These are phyloP conservation scores for Candida methanosorbosa DNA, from an alignment of 805 yeast species.

Conservation along the genomic window DNA sequence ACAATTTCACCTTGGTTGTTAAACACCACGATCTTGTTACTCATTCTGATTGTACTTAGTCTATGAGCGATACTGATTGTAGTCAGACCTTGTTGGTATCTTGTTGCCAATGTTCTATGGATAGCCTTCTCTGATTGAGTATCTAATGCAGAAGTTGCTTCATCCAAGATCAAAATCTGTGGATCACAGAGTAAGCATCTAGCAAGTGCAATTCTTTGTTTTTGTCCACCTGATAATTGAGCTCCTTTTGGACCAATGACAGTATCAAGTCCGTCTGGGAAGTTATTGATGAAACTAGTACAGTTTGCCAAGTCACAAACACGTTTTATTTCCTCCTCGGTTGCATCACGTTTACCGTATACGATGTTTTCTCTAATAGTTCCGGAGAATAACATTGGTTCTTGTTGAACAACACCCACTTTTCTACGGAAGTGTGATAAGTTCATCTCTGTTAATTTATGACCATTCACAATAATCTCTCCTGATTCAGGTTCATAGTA, in stretches of 20 bases:
- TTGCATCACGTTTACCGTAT: constrained; percentile 61
- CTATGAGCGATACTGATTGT: constrained; percentile 90
- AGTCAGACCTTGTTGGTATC: constrained; percentile 53
- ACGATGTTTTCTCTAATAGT: constrained; percentile 74
- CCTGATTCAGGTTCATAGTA: constrained; percentile 78
- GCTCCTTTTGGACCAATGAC: constrained; percentile 81
- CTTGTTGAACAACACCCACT: constrained; percentile 90
- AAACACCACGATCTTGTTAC: constrained; percentile 74
- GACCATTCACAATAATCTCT: constrained; percentile 51
- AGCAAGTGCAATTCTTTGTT: constrained; percentile 87
- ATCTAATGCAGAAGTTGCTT: constrained; percentile 92
- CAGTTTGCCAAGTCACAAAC: constrained; percentile 74
- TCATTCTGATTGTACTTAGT: constrained; percentile 76
- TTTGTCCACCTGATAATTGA: constrained; percentile 91
- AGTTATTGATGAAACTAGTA: constrained; percentile 51
- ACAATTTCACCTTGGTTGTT: constrained; percentile 61
- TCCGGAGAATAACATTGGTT: constrained; percentile 83
- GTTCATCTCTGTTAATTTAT: constrained; percentile 54
- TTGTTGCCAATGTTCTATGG: constrained; percentile 54
- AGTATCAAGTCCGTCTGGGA: constrained; percentile 80
- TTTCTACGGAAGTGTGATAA: constrained; percentile 64
- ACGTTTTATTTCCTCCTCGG: constrained; percentile 46
- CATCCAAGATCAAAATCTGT: constrained; percentile 75
- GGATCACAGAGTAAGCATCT: constrained; percentile 78
- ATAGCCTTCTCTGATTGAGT: constrained; percentile 82